Evolutionary conservation across 2,329 filamentous ascomycete genomes (phyloP).

Genomic region (Pseudocercospora vitis): DNA sequence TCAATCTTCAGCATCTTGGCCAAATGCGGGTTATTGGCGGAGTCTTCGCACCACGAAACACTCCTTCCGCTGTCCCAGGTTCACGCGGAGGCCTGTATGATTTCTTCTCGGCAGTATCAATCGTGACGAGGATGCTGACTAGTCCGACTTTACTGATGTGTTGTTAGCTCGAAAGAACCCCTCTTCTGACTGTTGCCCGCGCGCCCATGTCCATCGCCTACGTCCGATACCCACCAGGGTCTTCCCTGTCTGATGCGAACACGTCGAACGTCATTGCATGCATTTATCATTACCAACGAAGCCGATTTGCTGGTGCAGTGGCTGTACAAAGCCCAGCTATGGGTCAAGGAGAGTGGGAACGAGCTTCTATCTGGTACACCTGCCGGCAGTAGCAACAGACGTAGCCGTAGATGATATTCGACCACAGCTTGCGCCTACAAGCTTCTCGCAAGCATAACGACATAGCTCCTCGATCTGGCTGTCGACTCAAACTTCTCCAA

Average conservation of each 20-base stretch:
- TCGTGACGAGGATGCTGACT: no score
- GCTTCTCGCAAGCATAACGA: not conserved
- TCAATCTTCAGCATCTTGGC: conserved; percentile 42
- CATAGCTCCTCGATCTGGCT: not conserved
- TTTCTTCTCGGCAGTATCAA: no score
- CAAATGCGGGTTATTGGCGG: no score
- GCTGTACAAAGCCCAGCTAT: conserved; percentile 4
- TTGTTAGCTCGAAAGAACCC: not conserved
- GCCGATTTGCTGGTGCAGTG: not conserved
- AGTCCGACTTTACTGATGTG: not conserved
- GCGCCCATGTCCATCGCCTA: conserved; percentile 2
- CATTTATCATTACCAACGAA: not conserved
- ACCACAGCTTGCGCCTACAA: no score
- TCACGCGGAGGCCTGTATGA: not conserved
- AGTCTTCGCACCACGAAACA: no score
- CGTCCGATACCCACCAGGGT: not conserved
- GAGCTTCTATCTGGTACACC: not conserved
- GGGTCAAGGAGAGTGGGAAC: not conserved
- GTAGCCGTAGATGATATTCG: not conserved
- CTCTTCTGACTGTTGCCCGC: not conserved
- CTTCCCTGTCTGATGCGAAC: not conserved
- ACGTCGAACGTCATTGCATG: not conserved
- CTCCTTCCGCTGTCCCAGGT: no score
- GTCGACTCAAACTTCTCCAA: no score
- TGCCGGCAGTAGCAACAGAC: not conserved